phyloP scores from a whole-genome alignment of 768 basidiomycete genomes.

The Mycena amicta region DNA sequence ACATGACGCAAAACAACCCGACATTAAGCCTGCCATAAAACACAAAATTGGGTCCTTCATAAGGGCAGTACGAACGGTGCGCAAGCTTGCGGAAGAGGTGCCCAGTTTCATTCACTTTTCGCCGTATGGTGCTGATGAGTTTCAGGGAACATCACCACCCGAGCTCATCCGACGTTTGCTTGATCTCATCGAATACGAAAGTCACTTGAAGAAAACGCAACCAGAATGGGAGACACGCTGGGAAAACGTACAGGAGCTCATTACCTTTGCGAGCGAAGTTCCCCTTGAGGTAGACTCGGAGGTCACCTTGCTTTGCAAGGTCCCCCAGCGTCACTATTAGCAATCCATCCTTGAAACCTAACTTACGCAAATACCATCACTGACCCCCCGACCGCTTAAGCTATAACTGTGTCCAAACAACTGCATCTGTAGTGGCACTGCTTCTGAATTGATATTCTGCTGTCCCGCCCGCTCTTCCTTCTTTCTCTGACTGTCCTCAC shows the following conservation, averaged over 20 bases:
- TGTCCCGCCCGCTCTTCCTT: too few relatives aligned
- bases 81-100: constrained; percentile 55
- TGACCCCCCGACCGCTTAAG: too few relatives aligned
- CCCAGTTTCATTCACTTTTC: too few relatives aligned
- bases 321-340: too few relatives aligned
- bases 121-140: too few relatives aligned
- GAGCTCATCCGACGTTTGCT: constrained; percentile 63
- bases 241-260: constrained; percentile 87
- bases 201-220: constrained; percentile 68
- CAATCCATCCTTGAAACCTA: too few relatives aligned
- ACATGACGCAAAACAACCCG: constrained; percentile 57
- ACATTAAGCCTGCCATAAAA: constrained; percentile 67
- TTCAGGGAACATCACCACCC: constrained; percentile 58
- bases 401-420: too few relatives aligned
- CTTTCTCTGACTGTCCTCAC: too few relatives aligned
- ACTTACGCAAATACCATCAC: too few relatives aligned
- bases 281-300: constrained; percentile 37
- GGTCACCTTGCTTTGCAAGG: too few relatives aligned
- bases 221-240: constrained; percentile 75
- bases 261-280: constrained; percentile 69
- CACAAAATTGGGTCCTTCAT: constrained; percentile 66
- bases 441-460: too few relatives aligned
- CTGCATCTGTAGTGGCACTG: too few relatives aligned
- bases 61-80: constrained; percentile 51
- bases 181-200: constrained; percentile 62